Conservation (phyloP, 2,329 filamentous ascomycete genomes). For the Phaeosphaeria sp. region DNA sequence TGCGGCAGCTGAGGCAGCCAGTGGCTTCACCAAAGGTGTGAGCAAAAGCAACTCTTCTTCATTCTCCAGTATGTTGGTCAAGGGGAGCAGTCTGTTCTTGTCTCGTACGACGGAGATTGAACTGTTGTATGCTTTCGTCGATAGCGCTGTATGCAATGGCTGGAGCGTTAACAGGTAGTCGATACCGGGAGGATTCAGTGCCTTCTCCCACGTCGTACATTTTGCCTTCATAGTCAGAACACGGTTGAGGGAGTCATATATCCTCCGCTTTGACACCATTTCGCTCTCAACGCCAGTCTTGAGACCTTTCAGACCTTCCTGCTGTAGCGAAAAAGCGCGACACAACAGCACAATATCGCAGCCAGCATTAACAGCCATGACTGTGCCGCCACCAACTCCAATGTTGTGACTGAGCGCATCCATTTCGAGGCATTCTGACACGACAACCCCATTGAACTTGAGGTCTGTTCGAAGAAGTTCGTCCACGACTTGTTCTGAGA, state of each 20-base stretch:
- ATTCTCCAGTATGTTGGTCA: conserved; percentile 80
- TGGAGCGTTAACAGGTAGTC: conserved; percentile 80
- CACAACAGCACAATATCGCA: conserved; percentile 92
- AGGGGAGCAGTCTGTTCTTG: conserved; percentile 81
- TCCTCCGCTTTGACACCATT: conserved; percentile 81
- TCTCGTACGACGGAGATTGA: conserved; percentile 94
- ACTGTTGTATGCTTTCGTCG: conserved; percentile 84
- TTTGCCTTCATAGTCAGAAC: conserved; percentile 82
- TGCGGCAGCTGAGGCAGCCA: conserved; percentile 87
- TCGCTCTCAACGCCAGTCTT: conserved; percentile 90
- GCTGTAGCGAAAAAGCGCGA: conserved; percentile 84
- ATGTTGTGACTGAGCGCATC: conserved; percentile 94
- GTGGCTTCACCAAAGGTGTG: conserved; percentile 86
- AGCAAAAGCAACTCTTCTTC: conserved; percentile 89
- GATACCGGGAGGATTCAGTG: conserved; percentile 84
- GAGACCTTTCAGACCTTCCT: conserved; percentile 88
- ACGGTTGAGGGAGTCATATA: conserved; percentile 79
- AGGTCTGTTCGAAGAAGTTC: conserved; percentile 87
- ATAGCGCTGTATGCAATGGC: conserved; percentile 79
- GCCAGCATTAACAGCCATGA: conserved; percentile 96
- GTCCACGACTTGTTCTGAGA: conserved; percentile 92
- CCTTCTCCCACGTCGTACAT: conserved; percentile 90
- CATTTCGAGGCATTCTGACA: conserved; percentile 97
- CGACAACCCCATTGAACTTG: conserved; percentile 88
- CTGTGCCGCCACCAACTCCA: conserved; percentile 93